Percentiles rank a stretch among this genome's conserved stretches.
Evolutionary conservation across 768 basidiomycete genomes (phyloP).

Genomic region (Grammothele lineata): DNA sequence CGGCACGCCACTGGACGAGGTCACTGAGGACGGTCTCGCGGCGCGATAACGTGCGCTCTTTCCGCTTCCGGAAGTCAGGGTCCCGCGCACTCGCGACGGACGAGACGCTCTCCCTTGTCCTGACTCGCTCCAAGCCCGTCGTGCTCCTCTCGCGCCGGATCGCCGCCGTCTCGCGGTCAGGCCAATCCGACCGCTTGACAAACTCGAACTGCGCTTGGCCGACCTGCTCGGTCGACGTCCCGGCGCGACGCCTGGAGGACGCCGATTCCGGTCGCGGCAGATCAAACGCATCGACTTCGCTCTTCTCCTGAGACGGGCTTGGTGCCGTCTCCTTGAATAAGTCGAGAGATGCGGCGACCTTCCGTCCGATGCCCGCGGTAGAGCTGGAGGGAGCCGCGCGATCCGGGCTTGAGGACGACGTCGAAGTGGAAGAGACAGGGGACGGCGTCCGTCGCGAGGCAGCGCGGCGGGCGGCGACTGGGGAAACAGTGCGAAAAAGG

Average conservation of each 20-base stretch:
- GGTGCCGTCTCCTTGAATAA: constrained; percentile 74
- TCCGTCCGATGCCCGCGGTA: constrained; percentile 61
- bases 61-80: constrained; percentile 17
- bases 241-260: constrained; percentile 28
- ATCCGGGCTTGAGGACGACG: constrained; percentile 15
- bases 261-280: constrained; percentile 21
- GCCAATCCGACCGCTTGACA: constrained; percentile 83
- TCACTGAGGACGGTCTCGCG: constrained; percentile 45
- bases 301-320: constrained; percentile 27
- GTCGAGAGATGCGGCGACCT: constrained; percentile 78
- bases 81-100: constrained; percentile 22
- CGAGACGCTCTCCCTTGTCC: constrained; percentile 44
- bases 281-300: constrained; percentile 28
- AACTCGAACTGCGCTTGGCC: constrained; percentile 73
- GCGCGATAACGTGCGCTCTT: constrained; percentile 35
- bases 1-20: constrained; percentile 55
- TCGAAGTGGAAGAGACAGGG: constrained; percentile 22
- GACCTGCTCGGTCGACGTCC: constrained; percentile 46
- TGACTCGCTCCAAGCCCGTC: constrained; percentile 51
- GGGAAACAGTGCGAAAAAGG: constrained; percentile 16
- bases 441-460: constrained; percentile 23
- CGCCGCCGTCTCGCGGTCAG: constrained; percentile 70
- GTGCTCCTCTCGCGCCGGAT: constrained; percentile 66
- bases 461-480: constrained; percentile 16
- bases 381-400: constrained; percentile 15